Base-by-base conservation (phyloP, 1,139 yeast species). In the Candida pseudoviswanathii region DNA sequence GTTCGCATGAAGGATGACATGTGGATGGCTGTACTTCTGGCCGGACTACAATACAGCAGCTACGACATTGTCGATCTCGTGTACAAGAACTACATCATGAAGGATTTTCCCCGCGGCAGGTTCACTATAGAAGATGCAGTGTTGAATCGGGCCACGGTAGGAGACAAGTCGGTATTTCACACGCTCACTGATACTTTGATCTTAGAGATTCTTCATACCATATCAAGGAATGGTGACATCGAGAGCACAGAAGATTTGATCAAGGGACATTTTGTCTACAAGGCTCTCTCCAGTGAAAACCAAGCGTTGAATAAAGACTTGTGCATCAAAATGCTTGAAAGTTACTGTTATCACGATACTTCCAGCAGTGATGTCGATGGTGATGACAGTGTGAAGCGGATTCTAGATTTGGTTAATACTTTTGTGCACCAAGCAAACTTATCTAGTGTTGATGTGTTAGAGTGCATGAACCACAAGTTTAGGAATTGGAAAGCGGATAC, bases 171-270 rank as follows among this genome's bases (percentile, higher is more conserved):
- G n/a, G 33, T 54, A 1, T 53, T 61, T 32, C 44, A 48, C 22
- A 51, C 58, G 6, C 41, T 62, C n/a, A 56, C 53, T 25, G 61
- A 60, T 41, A 48, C 54, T 9, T 46, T 60, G 16, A 50, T 67
- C 5, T 49, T 51, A 31, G 64, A 61, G 47, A 65, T 73, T 10
- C 61, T 76, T 25, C 72, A 68, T 41, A 58, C 68, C 0, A 60
- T 75, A 9, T 61, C 77, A 1, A 55, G 61, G 3, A 60, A 69
- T 48, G 81, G 81, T 3, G 80, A 76, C 53, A 71, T 73, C 3
- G 47, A 62, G 7, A 67, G 67, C 64, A 66, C 75, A 0, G 53
- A 74, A 7, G 56, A 64, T 3, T 58, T 75, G 11, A 67, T 76
- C 10, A 78, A 75, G 50, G 59, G 71, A 21, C 76, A 73, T 49